A percentile compares a stretch with the other conserved stretches of the same genome.
These are phyloP conservation scores for Venturia nashicola DNA, from an alignment of 2,329 filamentous ascomycete species.

Conservation along the genomic window DNA sequence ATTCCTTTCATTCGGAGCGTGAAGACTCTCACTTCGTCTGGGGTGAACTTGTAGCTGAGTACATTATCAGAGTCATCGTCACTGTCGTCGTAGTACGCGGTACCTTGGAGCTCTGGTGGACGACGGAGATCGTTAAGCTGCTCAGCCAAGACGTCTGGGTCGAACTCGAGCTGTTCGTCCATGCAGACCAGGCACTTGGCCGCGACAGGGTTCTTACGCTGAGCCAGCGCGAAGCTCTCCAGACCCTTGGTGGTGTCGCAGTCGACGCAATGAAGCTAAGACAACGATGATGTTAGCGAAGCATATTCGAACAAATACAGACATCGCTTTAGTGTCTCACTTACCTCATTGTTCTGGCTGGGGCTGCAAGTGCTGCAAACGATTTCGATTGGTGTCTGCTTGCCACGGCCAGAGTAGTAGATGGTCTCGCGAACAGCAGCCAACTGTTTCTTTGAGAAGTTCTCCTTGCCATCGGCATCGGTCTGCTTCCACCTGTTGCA, in stretches of 20 bases:
- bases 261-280: conserved; percentile 36
- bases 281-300: conserved; percentile 9
- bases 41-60: neutral
- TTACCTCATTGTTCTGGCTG: conserved; percentile 15
- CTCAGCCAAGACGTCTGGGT: conserved; percentile 13
- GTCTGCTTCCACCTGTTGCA: conserved; percentile 29
- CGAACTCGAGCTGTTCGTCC: conserved; percentile 29
- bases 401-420: conserved; percentile 12
- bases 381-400: conserved; percentile 14
- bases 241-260: conserved; percentile 36
- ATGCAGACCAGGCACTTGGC: conserved; percentile 24
- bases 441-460: conserved; percentile 37
- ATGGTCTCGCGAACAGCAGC: conserved; percentile 18
- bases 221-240: conserved; percentile 36
- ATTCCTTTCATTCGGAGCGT: neutral
- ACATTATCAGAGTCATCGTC: neutral
- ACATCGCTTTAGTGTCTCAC: neutral
- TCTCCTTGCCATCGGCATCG: conserved; percentile 13
- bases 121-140: neutral
- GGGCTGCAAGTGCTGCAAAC: conserved; percentile 35
- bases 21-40: neutral
- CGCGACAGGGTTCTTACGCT: conserved; percentile 32
- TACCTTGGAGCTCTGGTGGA: neutral
- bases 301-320: neutral
- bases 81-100: neutral